Evolutionary conservation across 2,329 filamentous ascomycete species (phyloP).

Genomic region (Chrysosphaeria jannelii): DNA sequence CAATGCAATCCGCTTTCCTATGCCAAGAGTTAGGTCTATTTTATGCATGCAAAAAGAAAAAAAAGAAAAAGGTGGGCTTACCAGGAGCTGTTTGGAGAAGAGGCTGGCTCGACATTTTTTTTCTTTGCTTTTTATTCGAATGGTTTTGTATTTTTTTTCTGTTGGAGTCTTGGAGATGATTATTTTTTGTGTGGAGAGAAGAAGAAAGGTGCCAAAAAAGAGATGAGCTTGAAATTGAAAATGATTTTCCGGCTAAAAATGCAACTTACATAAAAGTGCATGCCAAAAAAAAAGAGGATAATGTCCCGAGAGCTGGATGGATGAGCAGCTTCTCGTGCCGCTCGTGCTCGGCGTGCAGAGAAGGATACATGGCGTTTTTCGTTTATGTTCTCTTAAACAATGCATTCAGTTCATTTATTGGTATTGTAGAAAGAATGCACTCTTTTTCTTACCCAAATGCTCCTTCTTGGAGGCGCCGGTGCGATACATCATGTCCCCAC

Average conservation of each 20-base stretch:
- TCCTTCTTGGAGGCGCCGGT: no score
- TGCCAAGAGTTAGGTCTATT: not conserved
- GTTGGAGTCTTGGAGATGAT: constrained; percentile 7
- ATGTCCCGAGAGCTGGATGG: no score
- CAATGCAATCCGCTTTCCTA: constrained; percentile 93
- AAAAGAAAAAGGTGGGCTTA: constrained; percentile 11
- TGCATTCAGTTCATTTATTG: no score
- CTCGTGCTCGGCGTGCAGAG: no score
- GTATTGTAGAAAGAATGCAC: no score
- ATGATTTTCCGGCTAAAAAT: not conserved
- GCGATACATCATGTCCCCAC: no score
- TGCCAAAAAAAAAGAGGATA: not conserved
- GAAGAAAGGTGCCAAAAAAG: not conserved
- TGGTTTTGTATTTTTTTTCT: no score
- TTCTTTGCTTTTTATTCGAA: no score
- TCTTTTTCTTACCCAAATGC: no score
- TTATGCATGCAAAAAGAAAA: not conserved
- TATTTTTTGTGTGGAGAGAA: not conserved
- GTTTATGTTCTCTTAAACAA: no score
- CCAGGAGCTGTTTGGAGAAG: constrained; percentile 82
- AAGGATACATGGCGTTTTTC: no score
- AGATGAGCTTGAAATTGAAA: not conserved
- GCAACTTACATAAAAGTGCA: not conserved
- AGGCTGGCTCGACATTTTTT: constrained; percentile 93
- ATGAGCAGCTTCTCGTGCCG: no score